A percentile compares a stretch with the other conserved stretches of the same genome.
phyloP scores from a whole-genome alignment of 108 stramenopile genomes.

The Schizochytrium sp. region DNA sequence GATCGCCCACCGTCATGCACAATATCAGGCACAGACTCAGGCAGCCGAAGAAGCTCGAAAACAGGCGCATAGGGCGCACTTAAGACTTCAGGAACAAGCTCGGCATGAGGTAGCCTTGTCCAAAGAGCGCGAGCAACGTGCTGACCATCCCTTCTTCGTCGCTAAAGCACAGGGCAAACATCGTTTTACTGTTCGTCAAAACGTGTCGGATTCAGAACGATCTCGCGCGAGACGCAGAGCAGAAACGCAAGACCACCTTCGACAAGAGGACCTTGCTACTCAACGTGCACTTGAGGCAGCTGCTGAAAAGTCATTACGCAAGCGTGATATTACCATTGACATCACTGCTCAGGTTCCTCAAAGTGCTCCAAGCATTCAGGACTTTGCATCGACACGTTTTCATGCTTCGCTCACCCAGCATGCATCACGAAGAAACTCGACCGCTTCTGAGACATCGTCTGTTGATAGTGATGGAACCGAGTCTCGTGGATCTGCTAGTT shows the following conservation, averaged over 20 bases:
- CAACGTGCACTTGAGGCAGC: constrained; percentile 2
- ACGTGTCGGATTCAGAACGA: neutral
- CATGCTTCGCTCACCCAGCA: constrained; percentile 16
- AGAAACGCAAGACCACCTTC: neutral
- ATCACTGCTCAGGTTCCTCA: neutral
- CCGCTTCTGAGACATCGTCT: neutral
- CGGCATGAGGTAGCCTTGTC: neutral
- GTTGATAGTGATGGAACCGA: too few species aligned
- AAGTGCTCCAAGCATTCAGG: neutral
- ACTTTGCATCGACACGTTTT: constrained; percentile 26
- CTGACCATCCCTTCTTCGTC: neutral
- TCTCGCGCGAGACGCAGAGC: neutral
- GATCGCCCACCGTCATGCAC: neutral
- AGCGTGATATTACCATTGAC: neutral
- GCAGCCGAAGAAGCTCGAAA: constrained; percentile 4
- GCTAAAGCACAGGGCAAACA: neutral
- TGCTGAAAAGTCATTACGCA: neutral
- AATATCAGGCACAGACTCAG: neutral
- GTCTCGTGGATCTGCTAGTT: too few species aligned
- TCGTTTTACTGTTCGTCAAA: neutral
- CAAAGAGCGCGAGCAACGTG: constrained; percentile 5
- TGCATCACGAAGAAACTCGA: neutral
- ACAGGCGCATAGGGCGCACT: neutral
- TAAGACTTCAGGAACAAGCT: neutral
- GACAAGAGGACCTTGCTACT: neutral